phyloP scores from a whole-genome alignment of 2,329 filamentous ascomycete genomes.

The Aspergillus brunneoviolaceus region DNA sequence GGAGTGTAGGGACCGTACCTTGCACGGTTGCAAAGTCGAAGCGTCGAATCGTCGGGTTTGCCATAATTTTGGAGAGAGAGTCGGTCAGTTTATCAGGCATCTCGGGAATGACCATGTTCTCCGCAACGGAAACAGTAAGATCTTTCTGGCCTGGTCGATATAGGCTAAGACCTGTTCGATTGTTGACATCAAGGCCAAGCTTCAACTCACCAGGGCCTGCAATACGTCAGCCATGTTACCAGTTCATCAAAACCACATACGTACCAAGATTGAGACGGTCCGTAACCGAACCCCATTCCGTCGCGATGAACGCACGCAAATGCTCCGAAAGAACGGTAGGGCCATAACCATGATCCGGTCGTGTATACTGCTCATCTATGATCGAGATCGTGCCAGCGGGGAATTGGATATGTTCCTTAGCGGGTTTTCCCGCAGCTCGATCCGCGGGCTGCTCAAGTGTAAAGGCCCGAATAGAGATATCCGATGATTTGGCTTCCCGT shows the following conservation, averaged over 20 bases:
- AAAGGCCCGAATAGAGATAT: conserved; percentile 66
- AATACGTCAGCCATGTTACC: conserved; percentile 15
- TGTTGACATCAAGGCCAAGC: conserved; percentile 63
- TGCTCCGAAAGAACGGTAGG: conserved; percentile 74
- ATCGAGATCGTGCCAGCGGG: conserved; percentile 48
- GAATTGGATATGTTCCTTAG: conserved; percentile 38
- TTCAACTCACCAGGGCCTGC: conserved; percentile 68
- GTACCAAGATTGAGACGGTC: conserved; percentile 76
- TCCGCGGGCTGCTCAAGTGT: conserved; percentile 56
- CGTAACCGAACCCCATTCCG: conserved; percentile 72
- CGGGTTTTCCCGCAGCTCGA: conserved; percentile 26
- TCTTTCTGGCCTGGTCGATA: conserved; percentile 74
- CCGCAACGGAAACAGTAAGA: conserved; percentile 71
- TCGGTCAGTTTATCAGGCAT: conserved; percentile 62
- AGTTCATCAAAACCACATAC: conserved; percentile 11
- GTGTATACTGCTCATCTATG: conserved; percentile 66
- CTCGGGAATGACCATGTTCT: conserved; percentile 63
- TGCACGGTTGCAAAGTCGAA: conserved; percentile 64
- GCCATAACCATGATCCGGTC: conserved; percentile 56
- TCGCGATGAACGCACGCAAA: conserved; percentile 72
- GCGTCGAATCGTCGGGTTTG: conserved; percentile 66
- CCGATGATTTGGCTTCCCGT: conserved; percentile 69
- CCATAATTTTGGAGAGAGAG: conserved; percentile 60
- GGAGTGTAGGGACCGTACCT: conserved; percentile 25
- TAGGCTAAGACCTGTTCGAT: conserved; percentile 63